Conservation (phyloP, 805 yeast genomes). For the Cyberlindnera maclurae region DNA sequence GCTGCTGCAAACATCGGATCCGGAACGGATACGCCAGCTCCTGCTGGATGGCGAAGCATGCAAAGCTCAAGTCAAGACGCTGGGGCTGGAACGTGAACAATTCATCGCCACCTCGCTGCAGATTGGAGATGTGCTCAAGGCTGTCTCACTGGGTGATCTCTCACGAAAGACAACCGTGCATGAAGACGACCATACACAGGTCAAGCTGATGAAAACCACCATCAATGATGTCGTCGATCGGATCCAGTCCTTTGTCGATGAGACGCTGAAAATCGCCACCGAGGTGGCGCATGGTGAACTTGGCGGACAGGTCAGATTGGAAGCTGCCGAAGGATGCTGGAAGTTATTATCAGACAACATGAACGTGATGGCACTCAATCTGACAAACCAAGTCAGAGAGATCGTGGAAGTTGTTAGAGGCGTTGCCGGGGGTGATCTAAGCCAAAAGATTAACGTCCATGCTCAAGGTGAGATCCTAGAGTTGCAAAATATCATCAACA, state of each 20-base stretch:
- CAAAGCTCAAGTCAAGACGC: not conserved
- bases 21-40: slow-evolving; percentile 6
- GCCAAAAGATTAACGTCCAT: slow-evolving; percentile 78
- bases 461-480: slow-evolving; percentile 88
- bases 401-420: slow-evolving; percentile 87
- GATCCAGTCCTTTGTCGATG: slow-evolving; percentile 56
- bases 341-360: slow-evolving; percentile 80
- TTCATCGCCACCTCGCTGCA: slow-evolving; percentile 28
- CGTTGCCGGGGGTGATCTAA: slow-evolving; percentile 80
- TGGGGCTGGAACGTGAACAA: not conserved
- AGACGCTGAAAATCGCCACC: slow-evolving; percentile 75
- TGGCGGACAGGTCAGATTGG: slow-evolving; percentile 82
- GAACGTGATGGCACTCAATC: slow-evolving; percentile 83
- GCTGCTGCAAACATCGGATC: slow-evolving; percentile 1
- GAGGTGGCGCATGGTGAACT: slow-evolving; percentile 86
- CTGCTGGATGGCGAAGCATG: not conserved
- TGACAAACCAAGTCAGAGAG: slow-evolving; percentile 84
- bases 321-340: slow-evolving; percentile 83
- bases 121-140: slow-evolving; percentile 79
- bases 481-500: slow-evolving; percentile 77
- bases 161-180: slow-evolving; percentile 55
- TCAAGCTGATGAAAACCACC: slow-evolving; percentile 66
- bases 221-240: slow-evolving; percentile 87
- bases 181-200: slow-evolving; percentile 71
- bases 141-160: slow-evolving; percentile 80